Conservation (phyloP, 2,329 filamentous ascomycete species). For the Colletotrichum endophyticum region DNA sequence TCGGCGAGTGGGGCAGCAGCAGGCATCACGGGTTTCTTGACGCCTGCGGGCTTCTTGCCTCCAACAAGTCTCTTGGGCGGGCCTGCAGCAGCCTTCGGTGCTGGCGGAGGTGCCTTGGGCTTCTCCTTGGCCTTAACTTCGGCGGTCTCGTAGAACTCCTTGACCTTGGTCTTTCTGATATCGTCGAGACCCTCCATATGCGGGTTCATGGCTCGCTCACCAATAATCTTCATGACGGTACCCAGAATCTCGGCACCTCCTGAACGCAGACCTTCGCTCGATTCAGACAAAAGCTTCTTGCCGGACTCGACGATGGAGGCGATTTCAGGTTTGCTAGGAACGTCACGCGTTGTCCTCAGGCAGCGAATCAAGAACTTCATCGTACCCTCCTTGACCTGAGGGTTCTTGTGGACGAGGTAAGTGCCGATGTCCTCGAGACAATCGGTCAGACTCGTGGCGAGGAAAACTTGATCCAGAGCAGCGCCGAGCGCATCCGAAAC, state of each 20-base stretch:
- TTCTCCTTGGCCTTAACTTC: conserved; percentile 63
- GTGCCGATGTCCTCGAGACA: conserved; percentile 90
- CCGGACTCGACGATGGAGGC: conserved; percentile 84
- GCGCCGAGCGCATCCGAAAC: conserved; percentile 88
- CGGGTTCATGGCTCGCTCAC: conserved; percentile 92
- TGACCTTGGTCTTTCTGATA: conserved; percentile 93
- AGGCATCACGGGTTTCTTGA: conserved; percentile 46
- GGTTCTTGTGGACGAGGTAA: conserved; percentile 92
- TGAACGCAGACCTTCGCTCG: conserved; percentile 82
- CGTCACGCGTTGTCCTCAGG: conserved; percentile 80
- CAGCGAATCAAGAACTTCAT: conserved; percentile 92
- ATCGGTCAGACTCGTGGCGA: conserved; percentile 75
- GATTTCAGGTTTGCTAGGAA: conserved; percentile 84
- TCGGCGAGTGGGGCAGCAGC: conserved; percentile 39
- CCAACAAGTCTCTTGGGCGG: conserved; percentile 54
- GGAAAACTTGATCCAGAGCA: conserved; percentile 76
- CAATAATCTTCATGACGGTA: conserved; percentile 98
- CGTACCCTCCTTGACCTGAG: conserved; percentile 94
- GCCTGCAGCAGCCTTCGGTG: conserved; percentile 45
- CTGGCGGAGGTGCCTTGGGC: conserved; percentile 78
- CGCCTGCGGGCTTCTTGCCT: conserved; percentile 43
- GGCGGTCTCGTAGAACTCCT: conserved; percentile 80
- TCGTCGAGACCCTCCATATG: conserved; percentile 93
- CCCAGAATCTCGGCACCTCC: conserved; percentile 92
- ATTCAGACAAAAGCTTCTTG: conserved; percentile 90